These are phyloP conservation scores for Colletotrichum sp. DNA, from an alignment of 2,329 filamentous ascomycete genomes.

Conservation along the genomic window DNA sequence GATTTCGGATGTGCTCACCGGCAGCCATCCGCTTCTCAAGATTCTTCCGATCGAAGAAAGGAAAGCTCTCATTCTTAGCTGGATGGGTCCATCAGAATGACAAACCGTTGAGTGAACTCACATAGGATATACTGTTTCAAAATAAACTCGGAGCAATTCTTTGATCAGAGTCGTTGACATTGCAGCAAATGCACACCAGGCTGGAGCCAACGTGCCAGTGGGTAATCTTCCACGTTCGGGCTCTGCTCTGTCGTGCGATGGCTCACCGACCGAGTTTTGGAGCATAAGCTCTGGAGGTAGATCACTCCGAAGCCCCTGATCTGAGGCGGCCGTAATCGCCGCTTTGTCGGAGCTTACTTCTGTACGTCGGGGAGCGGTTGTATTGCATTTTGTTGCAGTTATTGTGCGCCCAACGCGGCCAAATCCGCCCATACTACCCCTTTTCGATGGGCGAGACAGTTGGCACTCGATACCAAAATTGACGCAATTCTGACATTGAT, in stretches of 20 bases:
- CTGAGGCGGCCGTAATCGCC: rapidly evolving
- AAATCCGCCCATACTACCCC: background rate
- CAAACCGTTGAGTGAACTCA: rapidly evolving
- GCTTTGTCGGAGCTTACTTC: background rate
- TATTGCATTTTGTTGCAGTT: no score
- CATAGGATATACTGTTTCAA: background rate
- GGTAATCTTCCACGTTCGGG: rapidly evolving
- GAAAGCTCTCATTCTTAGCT: background rate
- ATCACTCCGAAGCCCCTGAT: background rate
- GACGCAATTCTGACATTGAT: background rate
- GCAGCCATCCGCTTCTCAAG: background rate
- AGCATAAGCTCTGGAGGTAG: background rate
- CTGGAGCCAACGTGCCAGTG: background rate
- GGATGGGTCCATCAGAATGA: background rate
- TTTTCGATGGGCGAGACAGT: background rate
- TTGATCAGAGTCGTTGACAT: background rate
- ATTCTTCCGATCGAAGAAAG: background rate
- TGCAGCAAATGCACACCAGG: background rate
- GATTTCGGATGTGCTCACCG: background rate
- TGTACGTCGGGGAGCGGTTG: background rate
- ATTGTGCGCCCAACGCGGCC: background rate
- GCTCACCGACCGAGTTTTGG: no score
- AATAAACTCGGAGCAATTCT: background rate
- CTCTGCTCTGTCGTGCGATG: background rate
- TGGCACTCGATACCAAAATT: background rate